These are phyloP conservation scores for Ustilago xerochloae DNA, from an alignment of 1,284 basidiomycete species.

Conservation along the genomic window DNA sequence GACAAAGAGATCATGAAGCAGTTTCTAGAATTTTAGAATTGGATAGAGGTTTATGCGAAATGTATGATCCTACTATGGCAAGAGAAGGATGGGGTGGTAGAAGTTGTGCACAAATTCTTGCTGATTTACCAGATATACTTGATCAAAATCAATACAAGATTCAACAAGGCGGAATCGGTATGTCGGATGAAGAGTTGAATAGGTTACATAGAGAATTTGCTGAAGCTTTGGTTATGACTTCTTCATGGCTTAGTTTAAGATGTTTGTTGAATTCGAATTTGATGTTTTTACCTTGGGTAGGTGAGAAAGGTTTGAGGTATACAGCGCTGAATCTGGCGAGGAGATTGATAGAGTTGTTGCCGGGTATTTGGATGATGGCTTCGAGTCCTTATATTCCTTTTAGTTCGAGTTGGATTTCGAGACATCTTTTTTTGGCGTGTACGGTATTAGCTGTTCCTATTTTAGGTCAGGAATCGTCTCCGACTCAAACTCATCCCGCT, in stretches of 20 bases:
- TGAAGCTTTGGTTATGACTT: conserved; percentile 24
- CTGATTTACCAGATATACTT: conserved; percentile 17
- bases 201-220: conserved; percentile 25
- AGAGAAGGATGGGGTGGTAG: background rate
- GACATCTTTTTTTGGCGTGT: conserved; percentile 33
- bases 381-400: conserved; percentile 24
- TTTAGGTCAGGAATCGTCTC: conserved; percentile 13
- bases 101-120: conserved; percentile 9
- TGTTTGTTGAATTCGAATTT: conserved; percentile 26
- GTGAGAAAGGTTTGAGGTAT: conserved; percentile 11
- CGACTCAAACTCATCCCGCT: background rate
- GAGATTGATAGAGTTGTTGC: conserved; percentile 25
- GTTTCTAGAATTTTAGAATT: conserved; percentile 19
- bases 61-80: conserved; percentile 15
- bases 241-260: conserved; percentile 18
- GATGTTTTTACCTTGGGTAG: conserved; percentile 34
- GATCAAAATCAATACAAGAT: conserved; percentile 5
- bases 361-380: conserved; percentile 37
- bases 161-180: background rate
- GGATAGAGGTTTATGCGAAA: conserved; percentile 19
- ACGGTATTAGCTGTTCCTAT: conserved; percentile 31
- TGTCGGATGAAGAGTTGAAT: conserved; percentile 11
- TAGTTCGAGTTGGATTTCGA: conserved; percentile 25
- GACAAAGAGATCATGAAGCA: conserved; percentile 26
- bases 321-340: conserved; percentile 33